These are phyloP conservation scores for Naumovozyma dairenensis DNA, from an alignment of 805 yeast species.

Conservation along the genomic window DNA sequence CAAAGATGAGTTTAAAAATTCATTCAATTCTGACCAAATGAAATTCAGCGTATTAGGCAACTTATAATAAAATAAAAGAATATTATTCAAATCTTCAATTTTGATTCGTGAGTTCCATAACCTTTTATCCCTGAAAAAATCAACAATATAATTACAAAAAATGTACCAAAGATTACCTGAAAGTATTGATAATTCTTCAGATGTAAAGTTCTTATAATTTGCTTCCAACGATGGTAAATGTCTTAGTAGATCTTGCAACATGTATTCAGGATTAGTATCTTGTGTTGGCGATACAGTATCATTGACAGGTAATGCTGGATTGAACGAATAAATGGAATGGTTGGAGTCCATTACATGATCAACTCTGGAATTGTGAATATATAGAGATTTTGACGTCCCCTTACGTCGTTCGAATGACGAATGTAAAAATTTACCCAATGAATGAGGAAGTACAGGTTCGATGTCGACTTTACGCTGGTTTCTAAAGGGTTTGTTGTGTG, in stretches of 20 bases:
- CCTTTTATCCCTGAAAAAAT: slow-evolving; percentile 16
- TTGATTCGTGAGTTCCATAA: slow-evolving; percentile 21
- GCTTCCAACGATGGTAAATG: slow-evolving; percentile 20
- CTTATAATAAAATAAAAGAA: slow-evolving; percentile 12
- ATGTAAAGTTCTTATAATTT: slow-evolving; percentile 17
- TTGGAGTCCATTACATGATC: slow-evolving; percentile 12
- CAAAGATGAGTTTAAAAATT: slow-evolving; percentile 12
- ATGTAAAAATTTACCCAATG: slow-evolving; percentile 20
- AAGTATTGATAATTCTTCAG: slow-evolving; percentile 17
- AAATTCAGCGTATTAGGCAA: slow-evolving; percentile 12
- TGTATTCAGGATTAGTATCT: slow-evolving; percentile 2
- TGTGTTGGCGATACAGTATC: slow-evolving; percentile 7
- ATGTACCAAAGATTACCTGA: slow-evolving; percentile 22
- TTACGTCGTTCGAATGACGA: slow-evolving; percentile 20
- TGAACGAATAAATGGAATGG: slow-evolving; percentile 14
- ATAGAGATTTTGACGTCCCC: slow-evolving; percentile 14
- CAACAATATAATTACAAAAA: slow-evolving; percentile 15
- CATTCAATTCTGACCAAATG: slow-evolving; percentile 5
- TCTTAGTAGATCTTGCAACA: slow-evolving; percentile 20
- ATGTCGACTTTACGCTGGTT: slow-evolving; percentile 6
- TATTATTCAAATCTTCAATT: slow-evolving; percentile 15
- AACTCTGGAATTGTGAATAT: slow-evolving; percentile 16
- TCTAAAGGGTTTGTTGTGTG: slow-evolving; percentile 10
- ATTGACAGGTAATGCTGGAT: slow-evolving; percentile 7
- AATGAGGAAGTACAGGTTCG: slow-evolving; percentile 13